phyloP scores from a whole-genome alignment of 495 filamentous ascomycete species.

The Tetracladium marchalianum region DNA sequence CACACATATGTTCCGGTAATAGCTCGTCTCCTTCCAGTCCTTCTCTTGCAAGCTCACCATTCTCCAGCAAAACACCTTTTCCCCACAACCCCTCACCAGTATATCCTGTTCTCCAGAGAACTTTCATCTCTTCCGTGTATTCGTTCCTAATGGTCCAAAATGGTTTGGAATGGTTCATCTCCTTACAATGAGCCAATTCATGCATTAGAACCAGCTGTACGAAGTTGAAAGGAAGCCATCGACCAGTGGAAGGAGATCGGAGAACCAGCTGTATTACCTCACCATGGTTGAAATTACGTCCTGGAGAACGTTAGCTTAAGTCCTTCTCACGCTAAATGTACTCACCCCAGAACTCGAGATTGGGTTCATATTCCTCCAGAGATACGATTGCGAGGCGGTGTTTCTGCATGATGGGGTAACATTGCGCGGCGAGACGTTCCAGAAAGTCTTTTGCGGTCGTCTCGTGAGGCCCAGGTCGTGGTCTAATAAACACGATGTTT shows the following conservation, averaged over 20 bases:
- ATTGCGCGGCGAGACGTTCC: conserved; percentile 68
- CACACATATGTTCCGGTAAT: conserved; percentile 57
- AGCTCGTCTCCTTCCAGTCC: conserved; percentile 37
- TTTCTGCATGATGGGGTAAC: conserved; percentile 62
- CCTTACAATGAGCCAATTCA: conserved; percentile 65
- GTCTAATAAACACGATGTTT: conserved; percentile 68
- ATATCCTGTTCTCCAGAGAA: conserved; percentile 53
- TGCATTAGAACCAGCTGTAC: conserved; percentile 88
- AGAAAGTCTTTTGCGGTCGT: conserved; percentile 57
- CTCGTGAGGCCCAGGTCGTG: conserved; percentile 49
- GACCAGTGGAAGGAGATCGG: conserved; percentile 43
- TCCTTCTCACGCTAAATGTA: background rate
- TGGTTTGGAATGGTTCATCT: conserved; percentile 69
- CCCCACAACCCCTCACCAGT: conserved; percentile 76
- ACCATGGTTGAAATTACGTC: conserved; percentile 78
- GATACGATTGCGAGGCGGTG: conserved; percentile 59
- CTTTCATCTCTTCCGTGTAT: conserved; percentile 54
- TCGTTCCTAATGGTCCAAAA: conserved; percentile 67
- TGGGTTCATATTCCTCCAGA: conserved; percentile 67
- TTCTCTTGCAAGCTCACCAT: conserved; percentile 45
- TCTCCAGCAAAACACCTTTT: conserved; percentile 46
- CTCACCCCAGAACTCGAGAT: conserved; percentile 49
- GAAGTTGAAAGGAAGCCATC: conserved; percentile 65
- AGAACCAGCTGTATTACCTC: conserved; percentile 74
- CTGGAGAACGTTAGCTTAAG: conserved; percentile 23